Percentiles rank a stretch among this genome's conserved stretches.
Conservation (phyloP, 805 yeast species). For the Candida yuanshanica region DNA sequence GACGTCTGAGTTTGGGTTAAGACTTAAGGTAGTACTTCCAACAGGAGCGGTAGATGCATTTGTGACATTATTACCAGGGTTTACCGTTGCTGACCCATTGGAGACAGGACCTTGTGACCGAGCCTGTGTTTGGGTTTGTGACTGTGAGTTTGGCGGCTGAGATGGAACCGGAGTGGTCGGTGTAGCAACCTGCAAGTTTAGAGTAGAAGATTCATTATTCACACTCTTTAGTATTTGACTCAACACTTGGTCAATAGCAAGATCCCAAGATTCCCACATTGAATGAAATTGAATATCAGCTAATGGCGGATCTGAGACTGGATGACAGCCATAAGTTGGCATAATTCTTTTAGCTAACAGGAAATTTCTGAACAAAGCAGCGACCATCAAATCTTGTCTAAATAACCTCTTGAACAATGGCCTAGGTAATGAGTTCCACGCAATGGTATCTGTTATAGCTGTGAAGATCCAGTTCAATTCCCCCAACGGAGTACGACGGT, state of each 20-base stretch:
- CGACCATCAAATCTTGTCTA: slow-evolving; percentile 94
- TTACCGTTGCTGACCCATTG: background rate
- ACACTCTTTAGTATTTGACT: slow-evolving; percentile 54
- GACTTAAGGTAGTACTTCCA: slow-evolving; percentile 19
- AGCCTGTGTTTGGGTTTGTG: background rate
- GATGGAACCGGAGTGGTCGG: background rate
- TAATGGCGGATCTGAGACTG: slow-evolving; percentile 87
- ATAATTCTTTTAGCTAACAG: slow-evolving; percentile 86
- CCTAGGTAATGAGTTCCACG: slow-evolving; percentile 89
- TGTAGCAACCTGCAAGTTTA: background rate
- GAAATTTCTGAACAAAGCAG: slow-evolving; percentile 91
- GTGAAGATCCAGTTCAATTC: slow-evolving; percentile 97
- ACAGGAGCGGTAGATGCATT: background rate
- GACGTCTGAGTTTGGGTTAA: slow-evolving; percentile 11
- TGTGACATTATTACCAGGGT: too few species aligned
- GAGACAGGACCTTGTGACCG: slow-evolving; percentile 3
- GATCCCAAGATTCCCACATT: slow-evolving; percentile 98
- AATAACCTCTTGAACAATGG: slow-evolving; percentile 85
- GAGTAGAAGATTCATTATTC: slow-evolving; percentile 28
- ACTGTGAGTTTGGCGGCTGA: background rate
- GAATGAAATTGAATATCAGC: slow-evolving; percentile 84
- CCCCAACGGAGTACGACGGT: slow-evolving; percentile 91
- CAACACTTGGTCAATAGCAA: slow-evolving; percentile 91
- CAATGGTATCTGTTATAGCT: slow-evolving; percentile 95
- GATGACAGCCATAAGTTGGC: slow-evolving; percentile 92